Evolutionary conservation across 2,329 filamentous ascomycete genomes (phyloP).

Genomic region (Aspergillus udagawae): DNA sequence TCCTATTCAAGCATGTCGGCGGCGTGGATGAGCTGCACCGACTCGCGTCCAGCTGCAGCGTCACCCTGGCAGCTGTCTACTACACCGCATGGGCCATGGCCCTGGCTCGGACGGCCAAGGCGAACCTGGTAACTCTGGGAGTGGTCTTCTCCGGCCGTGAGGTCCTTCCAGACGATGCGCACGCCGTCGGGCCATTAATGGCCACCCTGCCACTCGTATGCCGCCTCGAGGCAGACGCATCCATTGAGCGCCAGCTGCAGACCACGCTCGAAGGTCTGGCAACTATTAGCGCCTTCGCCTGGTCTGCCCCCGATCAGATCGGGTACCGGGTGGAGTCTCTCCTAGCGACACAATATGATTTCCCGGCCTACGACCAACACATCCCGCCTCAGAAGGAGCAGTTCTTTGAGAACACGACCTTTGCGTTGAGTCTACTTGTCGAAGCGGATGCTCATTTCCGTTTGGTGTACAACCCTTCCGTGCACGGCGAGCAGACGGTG

Average conservation of each 20-base stretch:
- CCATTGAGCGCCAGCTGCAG: background rate
- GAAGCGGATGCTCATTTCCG: background rate
- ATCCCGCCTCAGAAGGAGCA: background rate
- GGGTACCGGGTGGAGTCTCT: background rate
- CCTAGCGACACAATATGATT: background rate
- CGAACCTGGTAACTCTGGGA: background rate
- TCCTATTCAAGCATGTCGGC: background rate
- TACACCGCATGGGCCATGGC: background rate
- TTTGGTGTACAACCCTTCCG: background rate
- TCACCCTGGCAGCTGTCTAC: background rate
- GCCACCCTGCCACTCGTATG: background rate
- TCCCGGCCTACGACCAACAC: background rate
- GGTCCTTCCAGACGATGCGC: background rate
- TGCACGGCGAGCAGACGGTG: background rate
- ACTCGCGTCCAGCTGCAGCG: background rate
- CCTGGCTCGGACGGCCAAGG: background rate
- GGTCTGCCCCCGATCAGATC: background rate
- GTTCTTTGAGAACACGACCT: background rate
- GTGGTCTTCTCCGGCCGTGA: background rate
- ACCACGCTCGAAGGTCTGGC: background rate
- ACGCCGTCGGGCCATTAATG: background rate
- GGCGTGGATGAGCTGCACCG: background rate
- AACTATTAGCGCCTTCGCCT: background rate
- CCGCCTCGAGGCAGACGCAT: background rate
- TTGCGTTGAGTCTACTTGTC: background rate